These are phyloP conservation scores for Begonia fuchsioides DNA, from an alignment of 306 rosid species.

Conservation along the genomic window DNA sequence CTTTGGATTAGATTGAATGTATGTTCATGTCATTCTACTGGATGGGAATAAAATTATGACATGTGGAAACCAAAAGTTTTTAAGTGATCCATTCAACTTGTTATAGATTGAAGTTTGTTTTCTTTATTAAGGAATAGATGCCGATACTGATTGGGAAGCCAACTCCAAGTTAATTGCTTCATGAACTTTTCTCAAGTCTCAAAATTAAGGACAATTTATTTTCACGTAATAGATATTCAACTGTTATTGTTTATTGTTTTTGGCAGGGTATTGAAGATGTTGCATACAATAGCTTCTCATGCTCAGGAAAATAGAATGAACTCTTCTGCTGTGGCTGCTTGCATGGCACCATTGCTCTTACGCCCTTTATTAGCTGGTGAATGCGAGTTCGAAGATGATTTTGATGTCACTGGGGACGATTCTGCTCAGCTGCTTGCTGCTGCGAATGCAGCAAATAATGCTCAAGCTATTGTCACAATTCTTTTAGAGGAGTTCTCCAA, in stretches of 20 bases:
- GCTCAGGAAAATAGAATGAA: constrained; percentile 86
- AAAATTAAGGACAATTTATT: too few relatives aligned
- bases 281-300: constrained; percentile 77
- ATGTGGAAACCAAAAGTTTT: too few relatives aligned
- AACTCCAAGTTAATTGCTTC: too few relatives aligned
- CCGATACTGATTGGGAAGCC: too few relatives aligned
- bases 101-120: too few relatives aligned
- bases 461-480: constrained; percentile 83
- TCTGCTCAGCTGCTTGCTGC: constrained; percentile 98
- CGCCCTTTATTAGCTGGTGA: constrained; percentile 94
- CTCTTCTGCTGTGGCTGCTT: constrained; percentile 97
- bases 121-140: too few relatives aligned
- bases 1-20: neutral
- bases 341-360: constrained; percentile 99
- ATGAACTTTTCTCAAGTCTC: too few relatives aligned
- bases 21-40: neutral
- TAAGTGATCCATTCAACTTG: too few relatives aligned
- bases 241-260: neutral
- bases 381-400: constrained; percentile 93
- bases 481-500: constrained; percentile 88
- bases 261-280: constrained; percentile 87
- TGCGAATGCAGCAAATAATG: constrained; percentile 95
- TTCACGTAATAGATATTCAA: too few relatives aligned
- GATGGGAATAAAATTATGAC: too few relatives aligned
- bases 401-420: constrained; percentile 74